Percentiles rank a stretch among this genome's conserved stretches.
These are phyloP conservation scores for Penicillium sp. DNA, from an alignment of 2,329 filamentous ascomycete species.

Conservation along the genomic window DNA sequence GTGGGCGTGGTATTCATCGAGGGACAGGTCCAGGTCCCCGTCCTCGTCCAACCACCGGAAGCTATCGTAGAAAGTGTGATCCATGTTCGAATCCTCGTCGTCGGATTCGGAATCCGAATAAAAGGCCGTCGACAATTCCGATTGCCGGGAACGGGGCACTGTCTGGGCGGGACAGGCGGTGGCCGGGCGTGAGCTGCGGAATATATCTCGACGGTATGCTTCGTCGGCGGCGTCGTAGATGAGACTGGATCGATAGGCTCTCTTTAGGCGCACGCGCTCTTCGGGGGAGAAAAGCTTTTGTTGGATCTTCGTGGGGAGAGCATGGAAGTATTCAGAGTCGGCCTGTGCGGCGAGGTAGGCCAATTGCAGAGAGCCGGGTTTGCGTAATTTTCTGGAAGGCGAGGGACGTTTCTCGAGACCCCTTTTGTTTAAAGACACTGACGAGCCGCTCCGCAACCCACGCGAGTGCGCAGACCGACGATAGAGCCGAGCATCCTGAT, in stretches of 20 bases:
- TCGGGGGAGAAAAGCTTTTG: slow-evolving; percentile 70
- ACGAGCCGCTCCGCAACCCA: slow-evolving; percentile 14
- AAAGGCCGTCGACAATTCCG: slow-evolving; percentile 18
- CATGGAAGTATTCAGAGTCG: slow-evolving; percentile 68
- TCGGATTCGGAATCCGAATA: slow-evolving; percentile 35
- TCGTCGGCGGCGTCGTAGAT: slow-evolving; percentile 62
- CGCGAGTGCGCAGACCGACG: slow-evolving; percentile 19
- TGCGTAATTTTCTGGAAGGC: slow-evolving; percentile 31
- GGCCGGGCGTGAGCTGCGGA: slow-evolving; percentile 37
- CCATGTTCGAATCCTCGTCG: slow-evolving; percentile 40
- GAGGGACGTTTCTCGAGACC: slow-evolving; percentile 18
- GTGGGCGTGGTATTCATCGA: slow-evolving; percentile 71
- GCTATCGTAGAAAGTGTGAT: slow-evolving; percentile 64
- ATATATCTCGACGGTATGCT: slow-evolving; percentile 50
- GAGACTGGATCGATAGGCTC: slow-evolving; percentile 54
- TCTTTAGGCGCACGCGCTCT: slow-evolving; percentile 64
- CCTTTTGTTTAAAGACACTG: slow-evolving; percentile 12
- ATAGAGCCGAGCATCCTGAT: slow-evolving; percentile 23
- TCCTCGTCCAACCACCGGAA: slow-evolving; percentile 76
- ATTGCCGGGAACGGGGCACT: slow-evolving; percentile 19
- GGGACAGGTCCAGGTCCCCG: slow-evolving; percentile 67
- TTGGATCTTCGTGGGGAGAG: slow-evolving; percentile 71
- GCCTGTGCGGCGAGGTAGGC: slow-evolving; percentile 49
- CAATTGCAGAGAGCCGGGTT: slow-evolving; percentile 39
- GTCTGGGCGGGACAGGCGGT: slow-evolving; percentile 22